Evolutionary conservation across 2,329 filamentous ascomycete species (phyloP).

Genomic region (Apiospora kogelbergensis): DNA sequence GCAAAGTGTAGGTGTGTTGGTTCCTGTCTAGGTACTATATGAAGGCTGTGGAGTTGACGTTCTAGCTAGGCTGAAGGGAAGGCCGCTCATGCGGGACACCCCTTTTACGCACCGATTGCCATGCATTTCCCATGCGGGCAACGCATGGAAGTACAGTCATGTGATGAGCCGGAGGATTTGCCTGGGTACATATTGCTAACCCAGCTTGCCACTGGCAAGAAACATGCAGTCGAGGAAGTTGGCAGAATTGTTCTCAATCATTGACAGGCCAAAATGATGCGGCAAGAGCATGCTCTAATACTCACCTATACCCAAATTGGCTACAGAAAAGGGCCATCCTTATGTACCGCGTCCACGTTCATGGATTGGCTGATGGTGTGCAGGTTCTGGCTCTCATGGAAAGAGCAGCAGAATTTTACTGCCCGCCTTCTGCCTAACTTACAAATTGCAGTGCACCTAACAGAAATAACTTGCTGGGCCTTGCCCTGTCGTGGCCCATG

Average conservation of each 20-base stretch:
- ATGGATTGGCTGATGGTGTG: not conserved
- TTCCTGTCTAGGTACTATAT: not conserved
- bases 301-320: not conserved
- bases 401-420: not conserved
- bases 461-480: not conserved
- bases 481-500: not conserved
- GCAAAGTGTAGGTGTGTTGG: not conserved
- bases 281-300: not conserved
- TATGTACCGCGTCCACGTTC: too few relatives aligned
- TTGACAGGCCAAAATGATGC: not conserved
- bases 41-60: not conserved
- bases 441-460: not conserved
- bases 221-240: not conserved
- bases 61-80: not conserved
- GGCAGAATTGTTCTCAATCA: not conserved
- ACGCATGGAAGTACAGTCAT: not conserved
- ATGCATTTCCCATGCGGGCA: too few relatives aligned
- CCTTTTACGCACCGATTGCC: not conserved
- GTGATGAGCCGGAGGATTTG: not conserved
- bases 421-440: not conserved
- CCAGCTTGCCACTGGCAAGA: not conserved
- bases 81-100: not conserved
- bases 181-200: not conserved
- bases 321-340: too few relatives aligned
- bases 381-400: not conserved